Conservation (phyloP, 192 early-diverging fungal species). For the Backusella liffmaniae region DNA sequence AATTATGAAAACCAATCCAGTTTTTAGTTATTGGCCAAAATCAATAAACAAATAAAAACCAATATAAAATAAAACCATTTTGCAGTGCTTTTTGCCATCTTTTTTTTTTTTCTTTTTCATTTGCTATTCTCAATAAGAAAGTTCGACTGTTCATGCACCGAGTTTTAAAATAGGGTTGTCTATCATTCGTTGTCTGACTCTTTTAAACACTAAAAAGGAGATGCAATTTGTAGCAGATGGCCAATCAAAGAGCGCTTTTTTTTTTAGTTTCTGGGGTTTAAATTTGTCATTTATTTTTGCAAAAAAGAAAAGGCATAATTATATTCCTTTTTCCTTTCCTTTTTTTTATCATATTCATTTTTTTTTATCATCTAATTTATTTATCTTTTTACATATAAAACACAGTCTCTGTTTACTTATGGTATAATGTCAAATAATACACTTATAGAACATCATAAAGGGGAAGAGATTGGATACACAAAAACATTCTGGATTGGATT, state of each 20-base stretch:
- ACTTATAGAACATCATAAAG: not conserved
- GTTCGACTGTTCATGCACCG: not conserved
- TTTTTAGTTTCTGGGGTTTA: not conserved
- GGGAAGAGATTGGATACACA: not conserved
- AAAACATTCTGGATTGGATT: slow-evolving; percentile 28
- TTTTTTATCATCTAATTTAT: not conserved
- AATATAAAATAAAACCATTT: no score
- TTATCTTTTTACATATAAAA: no score
- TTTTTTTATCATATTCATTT: not conserved
- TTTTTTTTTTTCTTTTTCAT: not conserved
- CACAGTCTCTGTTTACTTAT: not conserved
- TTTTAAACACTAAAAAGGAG: not conserved
- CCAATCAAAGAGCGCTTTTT: not conserved
- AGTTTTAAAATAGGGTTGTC: not conserved
- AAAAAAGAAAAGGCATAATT: not conserved
- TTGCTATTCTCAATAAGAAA: not conserved
- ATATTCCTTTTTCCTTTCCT: not conserved
- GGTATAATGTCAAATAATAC: not conserved
- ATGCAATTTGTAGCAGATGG: not conserved
- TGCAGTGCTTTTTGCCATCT: no score
- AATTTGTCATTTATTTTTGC: not conserved
- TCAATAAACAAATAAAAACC: no score
- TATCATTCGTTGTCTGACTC: not conserved
- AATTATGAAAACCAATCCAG: no score
- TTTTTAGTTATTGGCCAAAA: no score